phyloP scores from a whole-genome alignment of 345 rosid species.

The Eucalyptus camaldulensis region DNA sequence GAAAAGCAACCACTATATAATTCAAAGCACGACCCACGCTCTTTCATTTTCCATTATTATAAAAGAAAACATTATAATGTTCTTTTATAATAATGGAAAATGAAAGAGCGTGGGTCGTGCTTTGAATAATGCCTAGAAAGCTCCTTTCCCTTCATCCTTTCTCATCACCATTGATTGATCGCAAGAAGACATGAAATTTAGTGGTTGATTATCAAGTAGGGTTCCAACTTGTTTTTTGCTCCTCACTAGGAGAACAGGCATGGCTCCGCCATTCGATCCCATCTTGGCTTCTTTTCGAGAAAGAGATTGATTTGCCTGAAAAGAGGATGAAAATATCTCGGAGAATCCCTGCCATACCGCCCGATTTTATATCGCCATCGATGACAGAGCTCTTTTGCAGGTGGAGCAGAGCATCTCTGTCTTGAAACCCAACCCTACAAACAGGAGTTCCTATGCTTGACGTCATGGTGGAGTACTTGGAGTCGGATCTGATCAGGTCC shows the following conservation, averaged over 20 bases:
- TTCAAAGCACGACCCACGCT: too few relatives aligned
- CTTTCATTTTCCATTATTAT: too few relatives aligned
- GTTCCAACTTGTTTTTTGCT: background rate
- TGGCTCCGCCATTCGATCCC: background rate
- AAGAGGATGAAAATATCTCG: background rate
- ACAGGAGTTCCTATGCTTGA: background rate
- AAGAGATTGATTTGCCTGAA: background rate
- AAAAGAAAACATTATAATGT: background rate
- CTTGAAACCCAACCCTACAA: background rate
- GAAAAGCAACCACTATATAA: background rate
- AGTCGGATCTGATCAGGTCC: background rate
- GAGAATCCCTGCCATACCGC: background rate
- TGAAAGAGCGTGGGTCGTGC: background rate
- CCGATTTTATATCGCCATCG: background rate
- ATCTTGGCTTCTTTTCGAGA: background rate
- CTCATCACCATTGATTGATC: background rate
- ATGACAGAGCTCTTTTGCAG: background rate
- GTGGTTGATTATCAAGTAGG: background rate
- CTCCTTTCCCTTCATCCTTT: background rate
- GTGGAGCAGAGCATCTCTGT: background rate
- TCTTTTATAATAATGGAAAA: background rate
- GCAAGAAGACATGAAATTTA: background rate
- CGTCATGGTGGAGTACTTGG: background rate
- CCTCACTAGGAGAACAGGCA: background rate
- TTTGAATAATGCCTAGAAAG: background rate